phyloP scores from a whole-genome alignment of 257 asterid genomes.

The Avicennia marina region DNA sequence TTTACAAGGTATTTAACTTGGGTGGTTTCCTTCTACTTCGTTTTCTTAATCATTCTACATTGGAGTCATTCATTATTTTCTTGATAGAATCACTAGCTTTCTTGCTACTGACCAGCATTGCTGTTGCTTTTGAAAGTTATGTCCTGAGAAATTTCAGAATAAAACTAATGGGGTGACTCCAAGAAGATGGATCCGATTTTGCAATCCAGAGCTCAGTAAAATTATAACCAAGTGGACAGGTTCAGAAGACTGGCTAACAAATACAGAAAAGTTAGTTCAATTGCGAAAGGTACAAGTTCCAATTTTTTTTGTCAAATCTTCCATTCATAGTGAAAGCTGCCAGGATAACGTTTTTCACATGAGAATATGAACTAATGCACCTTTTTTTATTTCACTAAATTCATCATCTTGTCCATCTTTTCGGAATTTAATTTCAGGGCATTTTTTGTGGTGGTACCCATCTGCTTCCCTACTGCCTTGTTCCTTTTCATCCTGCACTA shows the following conservation, averaged over 20 bases:
- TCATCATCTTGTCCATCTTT: too few species aligned
- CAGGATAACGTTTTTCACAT: too few species aligned
- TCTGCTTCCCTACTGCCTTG: too few species aligned
- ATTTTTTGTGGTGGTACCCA: too few species aligned
- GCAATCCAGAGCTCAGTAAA: slow-evolving; percentile 49
- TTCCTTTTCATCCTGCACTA: too few species aligned
- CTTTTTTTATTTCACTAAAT: too few species aligned
- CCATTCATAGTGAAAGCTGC: too few species aligned
- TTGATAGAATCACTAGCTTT: background rate
- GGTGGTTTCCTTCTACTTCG: background rate
- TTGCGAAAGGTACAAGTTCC: slow-evolving; percentile 33
- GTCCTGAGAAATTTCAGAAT: slow-evolving; percentile 64
- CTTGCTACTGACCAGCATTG: slow-evolving; percentile 11
- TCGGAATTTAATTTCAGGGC: too few species aligned
- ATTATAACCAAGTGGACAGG: slow-evolving; percentile 60
- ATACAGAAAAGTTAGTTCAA: slow-evolving; percentile 39
- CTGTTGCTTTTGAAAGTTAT: slow-evolving; percentile 32
- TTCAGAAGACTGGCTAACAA: slow-evolving; percentile 48
- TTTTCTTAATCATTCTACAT: background rate
- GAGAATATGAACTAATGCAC: too few species aligned
- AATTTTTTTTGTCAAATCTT: too few species aligned
- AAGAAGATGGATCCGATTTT: slow-evolving; percentile 55
- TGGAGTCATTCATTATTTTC: too few species aligned
- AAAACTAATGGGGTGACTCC: slow-evolving; percentile 69
- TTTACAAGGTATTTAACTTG: slow-evolving; percentile 50